phyloP scores from a whole-genome alignment of 164 flowering plant genomes.

The Euptelea pleiosperma region DNA sequence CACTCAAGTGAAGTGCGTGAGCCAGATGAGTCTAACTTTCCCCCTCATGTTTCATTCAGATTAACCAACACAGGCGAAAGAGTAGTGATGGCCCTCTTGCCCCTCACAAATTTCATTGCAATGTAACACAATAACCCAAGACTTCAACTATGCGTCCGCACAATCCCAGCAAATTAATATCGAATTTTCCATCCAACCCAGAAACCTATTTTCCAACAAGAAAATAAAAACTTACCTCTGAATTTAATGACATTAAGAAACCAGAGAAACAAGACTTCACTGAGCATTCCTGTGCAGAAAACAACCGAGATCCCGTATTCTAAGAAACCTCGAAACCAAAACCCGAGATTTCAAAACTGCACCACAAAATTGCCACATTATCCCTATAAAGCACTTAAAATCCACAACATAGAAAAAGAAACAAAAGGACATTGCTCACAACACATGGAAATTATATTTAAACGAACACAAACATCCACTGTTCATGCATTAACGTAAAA shows the following conservation, averaged over 20 bases:
- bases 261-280: too few relatives aligned
- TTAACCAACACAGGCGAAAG: background rate
- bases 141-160: background rate
- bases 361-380: too few relatives aligned
- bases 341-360: too few relatives aligned
- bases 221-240: background rate
- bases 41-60: background rate
- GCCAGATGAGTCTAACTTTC: conserved; percentile 6
- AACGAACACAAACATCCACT: too few relatives aligned
- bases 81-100: background rate
- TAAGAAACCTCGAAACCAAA: too few relatives aligned
- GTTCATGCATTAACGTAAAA: too few relatives aligned
- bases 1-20: conserved; percentile 5
- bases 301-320: too few relatives aligned
- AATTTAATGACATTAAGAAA: background rate
- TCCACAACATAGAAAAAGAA: too few relatives aligned
- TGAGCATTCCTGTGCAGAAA: too few relatives aligned
- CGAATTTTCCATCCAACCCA: background rate
- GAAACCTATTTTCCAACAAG: background rate
- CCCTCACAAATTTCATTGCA: background rate
- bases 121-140: background rate
- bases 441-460: too few relatives aligned
- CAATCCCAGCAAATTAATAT: background rate
- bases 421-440: too few relatives aligned
- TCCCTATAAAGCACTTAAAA: too few relatives aligned